A percentile compares a stretch with the other conserved stretches of the same genome.
These are phyloP conservation scores for Fragaria ananassa DNA, from an alignment of 306 rosid species.

Conservation along the genomic window DNA sequence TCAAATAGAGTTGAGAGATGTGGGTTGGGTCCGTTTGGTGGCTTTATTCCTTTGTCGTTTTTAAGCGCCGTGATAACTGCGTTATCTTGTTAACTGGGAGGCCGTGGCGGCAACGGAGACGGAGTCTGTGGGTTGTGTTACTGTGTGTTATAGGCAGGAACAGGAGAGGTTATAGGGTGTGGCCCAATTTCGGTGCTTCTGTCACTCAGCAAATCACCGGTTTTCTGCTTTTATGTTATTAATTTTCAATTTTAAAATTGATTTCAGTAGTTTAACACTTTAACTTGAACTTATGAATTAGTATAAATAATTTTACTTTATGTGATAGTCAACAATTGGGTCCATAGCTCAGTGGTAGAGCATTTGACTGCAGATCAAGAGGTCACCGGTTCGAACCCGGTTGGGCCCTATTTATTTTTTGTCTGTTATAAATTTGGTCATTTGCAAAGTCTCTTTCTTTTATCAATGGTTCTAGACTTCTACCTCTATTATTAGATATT, in stretches of 20 bases:
- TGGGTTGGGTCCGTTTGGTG: constrained; percentile 11
- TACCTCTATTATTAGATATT: no score
- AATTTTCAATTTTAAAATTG: neutral
- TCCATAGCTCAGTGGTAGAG: constrained; percentile 1
- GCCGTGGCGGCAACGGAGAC: neutral
- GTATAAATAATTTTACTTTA: no score
- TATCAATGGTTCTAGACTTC: no score
- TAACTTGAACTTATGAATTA: no score
- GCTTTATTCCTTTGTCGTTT: neutral
- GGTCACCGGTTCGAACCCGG: constrained; percentile 1
- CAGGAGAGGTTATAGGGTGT: neutral
- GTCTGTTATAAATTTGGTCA: no score
- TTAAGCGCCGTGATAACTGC: constrained; percentile 6
- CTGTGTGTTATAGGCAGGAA: neutral
- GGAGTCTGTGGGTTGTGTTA: neutral
- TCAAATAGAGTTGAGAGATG: constrained; percentile 23
- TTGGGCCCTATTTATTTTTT: neutral
- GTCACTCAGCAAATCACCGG: constrained; percentile 5
- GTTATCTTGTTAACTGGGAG: neutral
- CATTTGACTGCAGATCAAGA: constrained; percentile 9
- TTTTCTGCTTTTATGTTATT: neutral
- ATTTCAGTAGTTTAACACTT: neutral
- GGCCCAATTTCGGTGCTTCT: neutral
- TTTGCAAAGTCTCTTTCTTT: no score
- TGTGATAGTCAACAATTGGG: neutral